phyloP scores from a whole-genome alignment of 2,329 filamentous ascomycete species.

The Aspergillus aculeatus region DNA sequence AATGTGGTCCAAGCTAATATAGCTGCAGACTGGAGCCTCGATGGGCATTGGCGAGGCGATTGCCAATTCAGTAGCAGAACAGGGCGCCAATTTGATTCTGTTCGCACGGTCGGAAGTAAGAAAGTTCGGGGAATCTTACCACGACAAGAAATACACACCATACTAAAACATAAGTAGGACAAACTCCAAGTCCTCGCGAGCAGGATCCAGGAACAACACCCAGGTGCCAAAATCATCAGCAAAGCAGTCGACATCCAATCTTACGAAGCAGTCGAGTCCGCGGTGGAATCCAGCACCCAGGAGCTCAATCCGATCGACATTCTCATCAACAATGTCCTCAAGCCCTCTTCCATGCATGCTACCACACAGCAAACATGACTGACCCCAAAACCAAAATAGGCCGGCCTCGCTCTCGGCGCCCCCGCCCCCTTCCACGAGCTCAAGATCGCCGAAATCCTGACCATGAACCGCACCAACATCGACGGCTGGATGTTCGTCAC shows the following conservation, averaged over 20 bases:
- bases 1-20: neutral
- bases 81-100: conserved; percentile 45
- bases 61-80: conserved; percentile 38
- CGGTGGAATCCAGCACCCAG: conserved; percentile 31
- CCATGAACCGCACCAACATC: conserved; percentile 51
- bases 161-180: conserved; percentile 17
- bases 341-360: neutral
- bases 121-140: too few species aligned
- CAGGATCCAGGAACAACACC: conserved; percentile 1
- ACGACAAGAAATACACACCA: neutral
- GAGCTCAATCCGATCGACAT: conserved; percentile 44
- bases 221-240: conserved; percentile 11
- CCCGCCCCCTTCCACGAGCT: conserved; percentile 45
- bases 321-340: conserved; percentile 46
- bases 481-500: conserved; percentile 50
- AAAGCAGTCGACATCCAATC: conserved; percentile 20
- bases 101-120: conserved; percentile 40
- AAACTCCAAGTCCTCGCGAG: conserved; percentile 15
- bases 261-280: conserved; percentile 23
- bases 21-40: conserved; percentile 39
- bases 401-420: conserved; percentile 50
- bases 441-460: conserved; percentile 42
- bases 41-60: conserved; percentile 52
- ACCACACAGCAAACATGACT: neutral
- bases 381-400: conserved; percentile 21